phyloP scores from a whole-genome alignment of 768 basidiomycete genomes.

The Phylloporus arenicola region DNA sequence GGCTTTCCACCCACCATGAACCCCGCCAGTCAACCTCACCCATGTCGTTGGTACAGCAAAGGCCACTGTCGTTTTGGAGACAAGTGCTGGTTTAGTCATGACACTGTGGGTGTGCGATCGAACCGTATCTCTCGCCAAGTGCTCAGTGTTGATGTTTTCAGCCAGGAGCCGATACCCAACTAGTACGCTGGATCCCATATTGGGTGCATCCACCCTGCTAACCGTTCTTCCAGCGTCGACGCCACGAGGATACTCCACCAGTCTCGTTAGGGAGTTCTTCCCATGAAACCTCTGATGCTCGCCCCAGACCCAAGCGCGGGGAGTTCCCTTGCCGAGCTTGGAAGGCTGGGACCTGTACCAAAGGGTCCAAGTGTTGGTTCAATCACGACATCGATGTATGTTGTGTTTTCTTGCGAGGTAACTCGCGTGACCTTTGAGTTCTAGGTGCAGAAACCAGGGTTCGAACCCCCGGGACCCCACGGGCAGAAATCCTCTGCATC shows the following conservation, averaged over 20 bases:
- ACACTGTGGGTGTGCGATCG: conserved; percentile 3
- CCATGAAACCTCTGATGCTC: conserved; percentile 10
- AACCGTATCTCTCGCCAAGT: not conserved
- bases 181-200: not conserved
- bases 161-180: not conserved
- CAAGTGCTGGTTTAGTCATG: conserved; percentile 24
- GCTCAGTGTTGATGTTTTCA: not conserved
- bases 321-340: conserved; percentile 26
- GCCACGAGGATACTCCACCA: not conserved
- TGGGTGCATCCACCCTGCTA: no score
- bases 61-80: conserved; percentile 27
- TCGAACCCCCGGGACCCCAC: not conserved
- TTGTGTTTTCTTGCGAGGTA: not conserved
- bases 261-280: not conserved
- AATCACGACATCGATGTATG: conserved; percentile 30
- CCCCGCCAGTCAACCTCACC: not conserved
- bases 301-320: conserved; percentile 19
- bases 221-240: not conserved
- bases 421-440: not conserved
- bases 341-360: conserved; percentile 36
- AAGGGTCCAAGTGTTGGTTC: conserved; percentile 33
- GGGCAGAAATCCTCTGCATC: not conserved
- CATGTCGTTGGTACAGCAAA: conserved; percentile 20
- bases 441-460: conserved; percentile 9
- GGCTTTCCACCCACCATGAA: conserved; percentile 8